Evolutionary conservation across 177 flowering plant genomes (phyloP).

Genomic region (Vitis hybrid): DNA sequence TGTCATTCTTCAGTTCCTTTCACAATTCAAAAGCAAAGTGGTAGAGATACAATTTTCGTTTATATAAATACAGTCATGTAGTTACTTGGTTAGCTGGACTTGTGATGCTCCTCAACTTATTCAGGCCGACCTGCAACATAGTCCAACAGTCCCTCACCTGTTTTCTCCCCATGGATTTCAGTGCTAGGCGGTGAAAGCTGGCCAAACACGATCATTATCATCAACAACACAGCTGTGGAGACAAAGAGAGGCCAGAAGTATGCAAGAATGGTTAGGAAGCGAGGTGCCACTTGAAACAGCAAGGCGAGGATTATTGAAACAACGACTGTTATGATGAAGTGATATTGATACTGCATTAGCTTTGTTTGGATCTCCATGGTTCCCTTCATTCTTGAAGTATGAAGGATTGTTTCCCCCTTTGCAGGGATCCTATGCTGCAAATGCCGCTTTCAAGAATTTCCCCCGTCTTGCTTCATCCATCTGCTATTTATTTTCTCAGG

Average conservation of each 20-base stretch:
- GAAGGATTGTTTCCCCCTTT: neutral
- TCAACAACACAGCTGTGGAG: constrained; percentile 46
- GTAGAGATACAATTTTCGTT: neutral
- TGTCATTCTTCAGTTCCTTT: neutral
- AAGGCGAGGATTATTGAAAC: constrained; percentile 14
- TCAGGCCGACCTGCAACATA: constrained; percentile 33
- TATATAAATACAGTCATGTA: neutral
- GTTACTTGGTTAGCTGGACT: neutral
- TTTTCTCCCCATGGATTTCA: constrained; percentile 28
- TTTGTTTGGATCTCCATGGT: constrained; percentile 37
- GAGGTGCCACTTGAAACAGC: constrained; percentile 27
- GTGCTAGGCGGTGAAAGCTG: constrained; percentile 22
- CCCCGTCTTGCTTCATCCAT: constrained; percentile 1
- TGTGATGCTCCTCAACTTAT: constrained; percentile 10
- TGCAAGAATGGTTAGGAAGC: constrained; percentile 26
- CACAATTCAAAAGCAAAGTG: constrained; percentile 1
- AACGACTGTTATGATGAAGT: constrained; percentile 16
- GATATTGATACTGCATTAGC: constrained; percentile 32
- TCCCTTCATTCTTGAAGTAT: neutral
- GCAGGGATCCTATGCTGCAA: constrained; percentile 9
- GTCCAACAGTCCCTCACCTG: constrained; percentile 42
- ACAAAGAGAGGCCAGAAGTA: constrained; percentile 61
- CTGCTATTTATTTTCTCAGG: neutral
- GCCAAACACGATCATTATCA: constrained; percentile 28
- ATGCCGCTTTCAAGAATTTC: neutral